Evolutionary conservation across 306 rosid genomes (phyloP).

Genomic region (Pterocarpus macrocarpus): DNA sequence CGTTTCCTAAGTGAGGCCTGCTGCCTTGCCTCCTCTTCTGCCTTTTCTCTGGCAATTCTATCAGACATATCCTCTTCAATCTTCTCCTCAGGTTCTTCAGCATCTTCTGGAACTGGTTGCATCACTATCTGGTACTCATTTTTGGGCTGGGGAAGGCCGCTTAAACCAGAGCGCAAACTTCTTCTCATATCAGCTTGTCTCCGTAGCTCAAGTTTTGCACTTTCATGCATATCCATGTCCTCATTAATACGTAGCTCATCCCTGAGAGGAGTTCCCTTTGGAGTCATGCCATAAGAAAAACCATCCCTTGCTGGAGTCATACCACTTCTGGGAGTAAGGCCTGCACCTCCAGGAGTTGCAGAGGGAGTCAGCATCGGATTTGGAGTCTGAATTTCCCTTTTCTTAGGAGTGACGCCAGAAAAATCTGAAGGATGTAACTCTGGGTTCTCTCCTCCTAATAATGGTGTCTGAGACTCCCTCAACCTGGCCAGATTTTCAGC

Average conservation of each 20-base stretch:
- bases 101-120: constrained; percentile 85
- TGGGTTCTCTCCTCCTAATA: constrained; percentile 94
- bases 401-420: constrained; percentile 97
- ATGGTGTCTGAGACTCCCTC: constrained; percentile 97
- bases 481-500: constrained; percentile 94
- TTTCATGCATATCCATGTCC: constrained; percentile 73
- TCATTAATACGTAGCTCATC: constrained; percentile 91
- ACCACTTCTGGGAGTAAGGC: constrained; percentile 85
- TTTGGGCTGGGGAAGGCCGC: constrained; percentile 81
- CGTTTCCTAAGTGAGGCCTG: constrained; percentile 92
- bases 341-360: constrained; percentile 85
- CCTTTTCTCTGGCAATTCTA: constrained; percentile 88
- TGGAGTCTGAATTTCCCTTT: constrained; percentile 82
- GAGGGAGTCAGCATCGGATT: constrained; percentile 89
- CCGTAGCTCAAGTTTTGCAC: constrained; percentile 74
- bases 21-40: constrained; percentile 84
- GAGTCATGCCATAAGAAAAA: constrained; percentile 79
- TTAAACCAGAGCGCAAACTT: constrained; percentile 77
- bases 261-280: constrained; percentile 90
- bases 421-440: constrained; percentile 96
- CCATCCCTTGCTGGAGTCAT: constrained; percentile 92
- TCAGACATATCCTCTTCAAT: constrained; percentile 98
- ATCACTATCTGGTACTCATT: constrained; percentile 88
- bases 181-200: constrained; percentile 81
- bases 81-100: constrained; percentile 79